Evolutionary conservation across 2,329 filamentous ascomycete genomes (phyloP).

Genomic region (Cyclaneusma minus): DNA sequence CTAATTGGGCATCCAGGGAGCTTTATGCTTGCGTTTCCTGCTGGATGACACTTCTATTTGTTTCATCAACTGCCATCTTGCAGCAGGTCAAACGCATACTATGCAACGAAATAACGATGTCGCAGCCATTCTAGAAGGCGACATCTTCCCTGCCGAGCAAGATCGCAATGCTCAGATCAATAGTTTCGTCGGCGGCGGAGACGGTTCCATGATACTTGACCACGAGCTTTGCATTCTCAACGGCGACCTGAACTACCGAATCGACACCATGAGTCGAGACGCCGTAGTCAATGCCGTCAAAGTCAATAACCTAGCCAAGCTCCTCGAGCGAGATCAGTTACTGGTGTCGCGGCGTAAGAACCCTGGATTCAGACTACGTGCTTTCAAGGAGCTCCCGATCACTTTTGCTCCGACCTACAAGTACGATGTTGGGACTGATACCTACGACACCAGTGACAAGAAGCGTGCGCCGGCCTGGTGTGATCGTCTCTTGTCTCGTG

Average conservation of each 20-base stretch:
- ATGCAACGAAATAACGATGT: constrained; percentile 86
- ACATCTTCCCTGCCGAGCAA: constrained; percentile 55
- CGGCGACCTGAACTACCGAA: constrained; percentile 94
- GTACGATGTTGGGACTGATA: constrained; percentile 90
- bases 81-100: constrained; percentile 82
- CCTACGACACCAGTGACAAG: constrained; percentile 91
- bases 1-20: constrained; percentile 36
- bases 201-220: constrained; percentile 87
- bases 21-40: constrained; percentile 79
- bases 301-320: constrained; percentile 63
- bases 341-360: constrained; percentile 80
- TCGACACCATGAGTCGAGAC: constrained; percentile 91
- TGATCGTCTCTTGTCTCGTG: constrained; percentile 79
- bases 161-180: constrained; percentile 56
- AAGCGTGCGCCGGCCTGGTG: constrained; percentile 92
- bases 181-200: constrained; percentile 78
- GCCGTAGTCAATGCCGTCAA: constrained; percentile 78
- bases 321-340: constrained; percentile 87
- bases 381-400: constrained; percentile 83
- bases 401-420: constrained; percentile 95
- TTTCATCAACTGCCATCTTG: constrained; percentile 94
- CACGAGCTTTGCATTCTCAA: constrained; percentile 97
- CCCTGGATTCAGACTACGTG: constrained; percentile 72
- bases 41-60: constrained; percentile 89
- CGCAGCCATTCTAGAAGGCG: constrained; percentile 71